Base-by-base conservation (phyloP, 768 basidiomycete species). In the Amanita muscaria region DNA sequence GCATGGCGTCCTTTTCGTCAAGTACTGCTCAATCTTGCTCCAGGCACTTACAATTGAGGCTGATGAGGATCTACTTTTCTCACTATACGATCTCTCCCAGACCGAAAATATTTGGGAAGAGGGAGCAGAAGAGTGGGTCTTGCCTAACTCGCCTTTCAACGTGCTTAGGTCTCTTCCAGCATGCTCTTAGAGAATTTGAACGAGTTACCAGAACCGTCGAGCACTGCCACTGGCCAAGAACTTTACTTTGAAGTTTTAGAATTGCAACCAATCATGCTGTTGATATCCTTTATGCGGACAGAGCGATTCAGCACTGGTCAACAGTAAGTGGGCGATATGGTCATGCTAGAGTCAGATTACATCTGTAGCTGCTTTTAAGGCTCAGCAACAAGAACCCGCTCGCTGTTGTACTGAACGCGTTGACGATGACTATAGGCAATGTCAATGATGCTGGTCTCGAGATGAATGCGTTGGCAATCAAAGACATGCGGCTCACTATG, bases 1-100 rank as follows among this genome's bases (percentile, higher is more conserved):
- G n/a, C 96, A 98, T 52, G 96, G 96, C 14, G 96, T 99, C 7
- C 63, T 90, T n/a, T 98, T 96, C 60, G 74, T 99, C 67, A 98
- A 98, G 64, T 98, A 98, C 57, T 94, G 89, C 43, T 93, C 93
- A 2, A 76, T 98, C 41, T 66, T 99, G 11, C 67, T 99, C 12
- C 96, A 99, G 59, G 88, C 93, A 2, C 68, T 98, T 61, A 96
- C 91, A 0, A 80, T 99, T 12, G 92, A 97, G 57, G 77, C 88
- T n/a, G 96, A 99, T 58, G 96, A 99, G 64, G 96, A 98, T 63
- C 80, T 99, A 50, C 61, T 98, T 30, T 97, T 91, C 55, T 80
- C 93, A 1, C 62, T 98, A 8, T 84, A 92, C 55, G 94, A 99
- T 54, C 77, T 99, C 48, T 80, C 83, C 1, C 88, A 94, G 56